phyloP scores from a whole-genome alignment of 352 stramenopile genomes.

The Plasmopara muralis region DNA sequence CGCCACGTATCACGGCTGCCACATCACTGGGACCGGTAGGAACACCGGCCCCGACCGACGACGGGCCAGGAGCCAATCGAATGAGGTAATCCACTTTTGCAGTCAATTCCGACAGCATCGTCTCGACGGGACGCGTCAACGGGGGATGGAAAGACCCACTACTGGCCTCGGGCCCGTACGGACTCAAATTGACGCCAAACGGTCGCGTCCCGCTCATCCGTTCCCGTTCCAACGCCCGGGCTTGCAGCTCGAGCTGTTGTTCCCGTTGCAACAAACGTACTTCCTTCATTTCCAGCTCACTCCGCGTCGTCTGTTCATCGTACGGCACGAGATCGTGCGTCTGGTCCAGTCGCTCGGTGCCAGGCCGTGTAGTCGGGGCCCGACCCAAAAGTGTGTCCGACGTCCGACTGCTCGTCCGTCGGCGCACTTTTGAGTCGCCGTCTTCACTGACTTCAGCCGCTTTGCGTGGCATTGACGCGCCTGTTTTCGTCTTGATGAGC shows the following conservation, averaged over 20 bases:
- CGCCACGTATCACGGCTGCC: slow-evolving; percentile 50
- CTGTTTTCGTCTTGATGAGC: slow-evolving; percentile 65
- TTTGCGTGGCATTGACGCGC: not conserved
- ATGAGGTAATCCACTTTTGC: slow-evolving; percentile 78
- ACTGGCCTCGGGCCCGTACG: too few relatives aligned
- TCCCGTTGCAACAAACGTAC: slow-evolving; percentile 43
- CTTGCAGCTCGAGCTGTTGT: slow-evolving; percentile 44
- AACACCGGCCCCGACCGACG: slow-evolving; percentile 14
- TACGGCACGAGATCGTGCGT: slow-evolving; percentile 41
- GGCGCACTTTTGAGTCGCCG: not conserved
- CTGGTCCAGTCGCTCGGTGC: too few relatives aligned
- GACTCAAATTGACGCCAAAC: slow-evolving; percentile 2
- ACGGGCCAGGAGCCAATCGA: slow-evolving; percentile 37
- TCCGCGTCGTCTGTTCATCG: slow-evolving; percentile 30
- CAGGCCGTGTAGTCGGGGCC: too few relatives aligned
- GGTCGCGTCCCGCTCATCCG: slow-evolving; percentile 24
- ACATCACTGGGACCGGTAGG: slow-evolving; percentile 38
- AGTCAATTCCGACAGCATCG: slow-evolving; percentile 34
- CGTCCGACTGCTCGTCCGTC: not conserved
- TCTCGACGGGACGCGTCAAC: slow-evolving; percentile 31
- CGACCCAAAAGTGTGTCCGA: too few relatives aligned
- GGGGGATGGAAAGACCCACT: slow-evolving; percentile 11
- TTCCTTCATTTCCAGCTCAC: slow-evolving; percentile 51
- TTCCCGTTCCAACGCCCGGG: slow-evolving; percentile 35
- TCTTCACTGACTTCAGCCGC: not conserved